Evolutionary conservation across 129 eudicot genomes (phyloP).

Genomic region (Arctium minus): DNA sequence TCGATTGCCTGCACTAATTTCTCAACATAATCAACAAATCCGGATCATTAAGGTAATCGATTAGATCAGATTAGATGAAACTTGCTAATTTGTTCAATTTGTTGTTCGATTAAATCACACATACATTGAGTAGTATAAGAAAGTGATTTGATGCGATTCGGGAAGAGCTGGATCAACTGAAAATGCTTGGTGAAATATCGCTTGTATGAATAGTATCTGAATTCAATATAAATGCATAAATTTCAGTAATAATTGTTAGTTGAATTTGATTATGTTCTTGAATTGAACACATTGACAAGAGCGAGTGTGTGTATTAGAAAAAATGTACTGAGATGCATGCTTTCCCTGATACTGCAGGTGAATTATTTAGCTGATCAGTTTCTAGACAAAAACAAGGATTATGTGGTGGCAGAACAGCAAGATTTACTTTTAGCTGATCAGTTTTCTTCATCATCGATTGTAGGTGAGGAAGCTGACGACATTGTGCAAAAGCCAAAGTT

Average conservation of each 20-base stretch:
- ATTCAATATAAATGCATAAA: neutral
- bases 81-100: neutral
- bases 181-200: slow-evolving; percentile 63
- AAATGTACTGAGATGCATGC: too few species aligned
- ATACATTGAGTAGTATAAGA: neutral
- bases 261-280: neutral
- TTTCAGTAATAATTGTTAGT: neutral
- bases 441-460: neutral
- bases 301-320: neutral
- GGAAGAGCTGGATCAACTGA: slow-evolving; percentile 75
- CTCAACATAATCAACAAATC: slow-evolving; percentile 37
- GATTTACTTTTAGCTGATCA: too few species aligned
- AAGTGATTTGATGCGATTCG: slow-evolving; percentile 23
- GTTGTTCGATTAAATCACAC: slow-evolving; percentile 1
- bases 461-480: slow-evolving; percentile 74
- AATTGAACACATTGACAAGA: neutral
- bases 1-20: slow-evolving; percentile 31
- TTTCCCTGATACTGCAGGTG: too few species aligned
- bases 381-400: too few species aligned
- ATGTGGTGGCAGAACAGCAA: too few species aligned
- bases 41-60: slow-evolving; percentile 28
- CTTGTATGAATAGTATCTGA: slow-evolving; percentile 68
- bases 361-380: too few species aligned
- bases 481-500: slow-evolving; percentile 62
- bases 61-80: neutral